These are phyloP conservation scores for Imleria badia DNA, from an alignment of 768 basidiomycete genomes.

Conservation along the genomic window DNA sequence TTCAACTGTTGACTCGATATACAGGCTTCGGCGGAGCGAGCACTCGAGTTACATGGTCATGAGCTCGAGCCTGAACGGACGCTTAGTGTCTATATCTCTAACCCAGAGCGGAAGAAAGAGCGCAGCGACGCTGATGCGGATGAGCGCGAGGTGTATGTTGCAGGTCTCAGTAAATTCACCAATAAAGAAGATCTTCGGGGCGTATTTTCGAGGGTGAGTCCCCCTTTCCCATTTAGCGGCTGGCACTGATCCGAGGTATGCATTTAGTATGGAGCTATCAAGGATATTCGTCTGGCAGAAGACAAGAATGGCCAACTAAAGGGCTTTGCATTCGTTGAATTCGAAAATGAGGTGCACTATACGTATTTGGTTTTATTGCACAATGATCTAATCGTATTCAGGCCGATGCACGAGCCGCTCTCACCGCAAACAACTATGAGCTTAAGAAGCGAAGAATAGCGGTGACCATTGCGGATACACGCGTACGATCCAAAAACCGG, in stretches of 20 bases:
- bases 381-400: conserved; percentile 29
- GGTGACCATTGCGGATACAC: conserved; percentile 81
- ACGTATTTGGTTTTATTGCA: background rate
- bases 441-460: conserved; percentile 88
- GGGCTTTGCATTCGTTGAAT: conserved; percentile 94
- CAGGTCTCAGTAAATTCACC: conserved; percentile 77
- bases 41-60: conserved; percentile 76
- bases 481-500: conserved; percentile 55
- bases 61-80: conserved; percentile 69
- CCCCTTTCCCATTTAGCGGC: background rate
- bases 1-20: background rate
- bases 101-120: conserved; percentile 86
- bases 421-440: conserved; percentile 83
- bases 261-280: conserved; percentile 74
- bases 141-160: conserved; percentile 83
- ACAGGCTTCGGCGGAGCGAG: conserved; percentile 66
- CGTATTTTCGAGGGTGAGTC: conserved; percentile 72
- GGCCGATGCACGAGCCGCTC: conserved; percentile 68
- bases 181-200: conserved; percentile 75
- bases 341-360: conserved; percentile 65
- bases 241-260: conserved; percentile 3
- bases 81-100: conserved; percentile 82
- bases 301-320: conserved; percentile 70
- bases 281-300: conserved; percentile 74
- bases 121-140: conserved; percentile 87